These are phyloP conservation scores for Verticillium nubilum DNA, from an alignment of 2,329 filamentous ascomycete species.

Conservation along the genomic window DNA sequence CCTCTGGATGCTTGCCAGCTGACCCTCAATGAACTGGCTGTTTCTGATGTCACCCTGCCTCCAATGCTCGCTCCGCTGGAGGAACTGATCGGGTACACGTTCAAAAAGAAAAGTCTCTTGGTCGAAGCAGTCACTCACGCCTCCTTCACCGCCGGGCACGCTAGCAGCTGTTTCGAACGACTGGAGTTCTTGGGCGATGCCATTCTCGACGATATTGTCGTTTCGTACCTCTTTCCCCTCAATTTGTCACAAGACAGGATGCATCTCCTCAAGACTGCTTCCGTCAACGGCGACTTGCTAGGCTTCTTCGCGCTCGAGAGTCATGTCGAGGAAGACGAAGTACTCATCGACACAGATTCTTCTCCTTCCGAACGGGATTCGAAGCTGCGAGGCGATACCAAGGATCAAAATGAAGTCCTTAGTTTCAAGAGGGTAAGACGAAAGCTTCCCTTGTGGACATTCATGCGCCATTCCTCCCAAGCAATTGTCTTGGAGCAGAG, in stretches of 20 bases:
- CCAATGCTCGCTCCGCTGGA: slow-evolving; percentile 49
- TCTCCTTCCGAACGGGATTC: not conserved
- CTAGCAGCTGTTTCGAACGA: slow-evolving; percentile 56
- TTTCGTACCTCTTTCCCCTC: slow-evolving; percentile 51
- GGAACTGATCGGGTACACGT: slow-evolving; percentile 63
- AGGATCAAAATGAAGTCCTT: not conserved
- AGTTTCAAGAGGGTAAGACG: slow-evolving; percentile 7
- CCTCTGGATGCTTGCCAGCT: slow-evolving; percentile 33
- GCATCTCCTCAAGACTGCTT: slow-evolving; percentile 68
- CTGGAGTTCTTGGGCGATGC: slow-evolving; percentile 87
- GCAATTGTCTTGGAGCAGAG: slow-evolving; percentile 43
- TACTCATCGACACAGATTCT: not conserved
- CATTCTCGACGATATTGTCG: slow-evolving; percentile 73
- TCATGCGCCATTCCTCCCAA: slow-evolving; percentile 54
- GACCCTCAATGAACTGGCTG: slow-evolving; percentile 36
- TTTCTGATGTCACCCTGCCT: slow-evolving; percentile 27
- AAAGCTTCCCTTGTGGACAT: slow-evolving; percentile 56
- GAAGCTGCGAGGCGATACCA: not conserved
- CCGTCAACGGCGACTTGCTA: slow-evolving; percentile 77
- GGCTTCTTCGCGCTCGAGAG: slow-evolving; percentile 67
- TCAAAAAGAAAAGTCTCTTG: slow-evolving; percentile 62
- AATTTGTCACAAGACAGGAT: slow-evolving; percentile 50
- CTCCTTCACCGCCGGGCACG: slow-evolving; percentile 44
- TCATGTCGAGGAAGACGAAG: slow-evolving; percentile 17
- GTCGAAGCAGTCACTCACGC: slow-evolving; percentile 77